Conservation (phyloP, 768 basidiomycete genomes). For the Pluteus cervinus region DNA sequence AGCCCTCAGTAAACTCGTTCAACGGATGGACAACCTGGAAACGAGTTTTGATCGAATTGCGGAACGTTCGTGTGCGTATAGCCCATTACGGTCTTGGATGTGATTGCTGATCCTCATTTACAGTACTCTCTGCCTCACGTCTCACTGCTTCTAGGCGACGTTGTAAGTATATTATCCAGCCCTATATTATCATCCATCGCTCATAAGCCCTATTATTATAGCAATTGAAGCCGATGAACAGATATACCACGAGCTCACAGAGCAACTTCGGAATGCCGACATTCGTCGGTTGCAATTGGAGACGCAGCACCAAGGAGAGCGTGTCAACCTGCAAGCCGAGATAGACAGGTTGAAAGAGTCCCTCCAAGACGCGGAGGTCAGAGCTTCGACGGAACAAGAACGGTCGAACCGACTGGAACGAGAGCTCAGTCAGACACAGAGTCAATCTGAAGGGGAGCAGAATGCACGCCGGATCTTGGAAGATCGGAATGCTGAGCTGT, state of each 20-base stretch:
- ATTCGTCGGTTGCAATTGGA: conserved; percentile 56
- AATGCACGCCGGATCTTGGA: conserved; percentile 60
- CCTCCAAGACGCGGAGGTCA: conserved; percentile 32
- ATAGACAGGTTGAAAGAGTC: conserved; percentile 45
- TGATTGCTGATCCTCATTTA: conserved; percentile 6
- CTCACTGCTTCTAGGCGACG: conserved; percentile 63
- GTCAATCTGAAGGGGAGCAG: conserved; percentile 59
- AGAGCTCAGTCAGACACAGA: conserved; percentile 55
- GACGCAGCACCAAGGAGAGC: conserved; percentile 51
- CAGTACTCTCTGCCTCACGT: conserved; percentile 75
- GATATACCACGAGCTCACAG: conserved; percentile 64
- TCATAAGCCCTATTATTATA: conserved; percentile 19
- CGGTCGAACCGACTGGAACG: conserved; percentile 54
- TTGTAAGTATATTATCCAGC: conserved; percentile 40
- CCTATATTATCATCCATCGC: conserved; percentile 4
- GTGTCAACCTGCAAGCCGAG: conserved; percentile 48
- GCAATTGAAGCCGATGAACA: conserved; percentile 73
- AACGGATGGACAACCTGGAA: conserved; percentile 76
- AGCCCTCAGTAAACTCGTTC: conserved; percentile 62
- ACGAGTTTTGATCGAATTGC: conserved; percentile 81
- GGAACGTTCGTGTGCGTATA: conserved; percentile 68
- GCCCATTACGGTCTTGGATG: conserved; percentile 4
- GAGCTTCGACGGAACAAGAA: conserved; percentile 38
- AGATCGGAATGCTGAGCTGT: conserved; percentile 52
- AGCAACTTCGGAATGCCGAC: conserved; percentile 57